Base-by-base conservation (phyloP, 2,329 filamentous ascomycete species). In the Davidsoniella eucalypti region DNA sequence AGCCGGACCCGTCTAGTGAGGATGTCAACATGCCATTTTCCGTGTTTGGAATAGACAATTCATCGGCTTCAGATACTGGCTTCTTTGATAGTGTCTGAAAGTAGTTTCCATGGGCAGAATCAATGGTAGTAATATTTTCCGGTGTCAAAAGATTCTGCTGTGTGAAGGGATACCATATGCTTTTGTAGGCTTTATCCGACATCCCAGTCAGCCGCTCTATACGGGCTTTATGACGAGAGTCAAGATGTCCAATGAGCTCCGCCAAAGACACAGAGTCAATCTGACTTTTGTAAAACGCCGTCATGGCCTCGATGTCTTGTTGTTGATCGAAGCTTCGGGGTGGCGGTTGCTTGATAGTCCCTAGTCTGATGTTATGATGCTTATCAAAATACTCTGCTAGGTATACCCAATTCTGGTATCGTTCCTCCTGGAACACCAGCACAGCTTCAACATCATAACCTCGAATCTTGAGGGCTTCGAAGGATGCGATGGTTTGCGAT, bases 101-200 rank as follows among this genome's bases (percentile, higher is more conserved):
- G 59, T 78, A 79, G 58, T 90, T 84, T 6, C 81, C 83, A 52
- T 82, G 74, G 0, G 87, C 86, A 0, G 85, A 90, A 60, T 93
- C 86, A 51, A 93, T 87, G 0, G 79, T 73, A 0, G 79, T 72
- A 43, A 93, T 85, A 12, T 77, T 76, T 2, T 76, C 64, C 4
- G 75, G 63, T 0, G 69, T 67, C 56, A 85, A 67, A 46, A 73
- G 69, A 39, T 76, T 76, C 54, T 93, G 86, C 57, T 93, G 86
- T 0, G 85, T 88, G 58, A 93, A 93, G 0, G 87, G 86, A 57
- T 90, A 90, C 86, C 86, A 93, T 37, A 93, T 87, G 2, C 68
- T 69, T 8, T 72, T 61, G 50, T 78, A 68, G 0, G 86, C 85
- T 39, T 72, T 68, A 1, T 64, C 59, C 0, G 77, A 65, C 74